phyloP scores from a whole-genome alignment of 2,329 filamentous ascomycete genomes.

The Cercospora sp. region DNA sequence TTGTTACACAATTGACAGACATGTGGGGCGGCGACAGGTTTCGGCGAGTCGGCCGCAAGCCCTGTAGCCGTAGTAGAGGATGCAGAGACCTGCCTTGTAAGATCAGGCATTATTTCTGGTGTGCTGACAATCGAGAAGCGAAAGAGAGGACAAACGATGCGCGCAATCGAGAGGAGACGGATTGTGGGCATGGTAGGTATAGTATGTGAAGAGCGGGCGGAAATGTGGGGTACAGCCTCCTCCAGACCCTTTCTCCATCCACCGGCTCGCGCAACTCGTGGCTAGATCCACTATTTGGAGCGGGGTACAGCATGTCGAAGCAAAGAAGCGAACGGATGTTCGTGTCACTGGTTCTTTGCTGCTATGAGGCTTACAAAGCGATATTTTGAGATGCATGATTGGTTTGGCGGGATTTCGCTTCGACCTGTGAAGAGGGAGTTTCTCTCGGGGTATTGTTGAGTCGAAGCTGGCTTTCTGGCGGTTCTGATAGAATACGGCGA shows the following conservation, averaged over 20 bases:
- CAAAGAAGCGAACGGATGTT: background rate
- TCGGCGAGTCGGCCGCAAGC: background rate
- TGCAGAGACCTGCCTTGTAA: background rate
- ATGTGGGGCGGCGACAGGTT: background rate
- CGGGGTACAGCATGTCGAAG: background rate
- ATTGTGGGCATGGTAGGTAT: background rate
- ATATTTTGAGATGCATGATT: background rate
- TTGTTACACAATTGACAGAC: constrained; percentile 36
- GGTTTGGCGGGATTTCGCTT: background rate
- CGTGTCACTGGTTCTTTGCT: background rate
- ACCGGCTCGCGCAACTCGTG: background rate
- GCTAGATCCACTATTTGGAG: background rate
- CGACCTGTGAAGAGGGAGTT: too few relatives aligned
- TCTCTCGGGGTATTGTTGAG: background rate
- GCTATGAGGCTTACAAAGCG: background rate
- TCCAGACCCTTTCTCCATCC: background rate
- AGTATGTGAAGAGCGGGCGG: background rate
- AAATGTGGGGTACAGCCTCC: background rate
- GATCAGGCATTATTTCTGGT: background rate
- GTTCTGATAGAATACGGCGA: too few relatives aligned
- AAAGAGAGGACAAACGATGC: background rate
- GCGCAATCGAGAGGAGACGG: background rate
- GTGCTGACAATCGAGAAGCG: background rate
- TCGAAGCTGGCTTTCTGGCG: background rate
- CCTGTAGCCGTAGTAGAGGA: background rate